A percentile compares a stretch with the other conserved stretches of the same genome.
Evolutionary conservation across 345 rosid genomes (phyloP).

Genomic region (Citrus unshiu): DNA sequence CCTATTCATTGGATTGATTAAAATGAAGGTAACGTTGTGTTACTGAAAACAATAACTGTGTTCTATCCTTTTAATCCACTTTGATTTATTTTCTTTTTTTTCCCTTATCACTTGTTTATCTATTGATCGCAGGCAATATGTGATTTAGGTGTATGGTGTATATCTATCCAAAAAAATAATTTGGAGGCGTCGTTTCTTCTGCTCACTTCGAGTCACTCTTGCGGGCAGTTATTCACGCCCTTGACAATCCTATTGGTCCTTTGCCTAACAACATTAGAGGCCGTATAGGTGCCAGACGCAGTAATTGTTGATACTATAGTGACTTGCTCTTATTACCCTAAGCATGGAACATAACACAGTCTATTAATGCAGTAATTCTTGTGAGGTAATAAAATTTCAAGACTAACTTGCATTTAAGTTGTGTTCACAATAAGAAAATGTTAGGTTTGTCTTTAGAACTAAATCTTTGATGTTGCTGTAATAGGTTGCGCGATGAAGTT

Average conservation of each 20-base stretch:
- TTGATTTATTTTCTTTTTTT: no score
- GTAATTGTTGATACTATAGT: not conserved
- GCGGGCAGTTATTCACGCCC: slow-evolving; percentile 46
- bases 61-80: no score
- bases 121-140: slow-evolving; percentile 40
- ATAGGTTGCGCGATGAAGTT: no score
- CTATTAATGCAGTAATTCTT: not conserved
- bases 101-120: not conserved
- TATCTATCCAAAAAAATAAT: slow-evolving; percentile 45
- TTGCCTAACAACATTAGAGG: slow-evolving; percentile 42
- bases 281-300: slow-evolving; percentile 35
- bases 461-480: not conserved
- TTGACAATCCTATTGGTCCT: not conserved
- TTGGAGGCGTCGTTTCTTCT: slow-evolving; percentile 27
- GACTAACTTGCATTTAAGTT: not conserved
- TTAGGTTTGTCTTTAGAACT: slow-evolving; percentile 20
- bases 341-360: not conserved
- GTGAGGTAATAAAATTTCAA: not conserved
- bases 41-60: not conserved
- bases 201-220: slow-evolving; percentile 32
- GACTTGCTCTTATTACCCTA: not conserved
- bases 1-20: not conserved
- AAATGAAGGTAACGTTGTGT: slow-evolving; percentile 36
- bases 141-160: slow-evolving; percentile 54
- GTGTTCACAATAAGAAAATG: not conserved